phyloP scores from a whole-genome alignment of 768 basidiomycete genomes.

The Mycena crocata region DNA sequence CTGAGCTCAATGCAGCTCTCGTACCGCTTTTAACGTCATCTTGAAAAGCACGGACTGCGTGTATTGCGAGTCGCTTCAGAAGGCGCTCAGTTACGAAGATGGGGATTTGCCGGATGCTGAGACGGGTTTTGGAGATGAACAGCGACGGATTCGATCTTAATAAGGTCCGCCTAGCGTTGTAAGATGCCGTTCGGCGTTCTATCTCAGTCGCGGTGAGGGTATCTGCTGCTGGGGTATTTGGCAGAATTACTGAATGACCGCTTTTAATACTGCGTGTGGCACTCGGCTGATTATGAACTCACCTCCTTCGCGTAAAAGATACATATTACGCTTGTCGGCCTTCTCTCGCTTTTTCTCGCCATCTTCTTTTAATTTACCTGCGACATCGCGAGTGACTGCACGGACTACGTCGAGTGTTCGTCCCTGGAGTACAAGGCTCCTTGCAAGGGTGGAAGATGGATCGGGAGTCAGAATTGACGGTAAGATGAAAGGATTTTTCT shows the following conservation, averaged over 20 bases:
- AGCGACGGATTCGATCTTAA: constrained; percentile 93
- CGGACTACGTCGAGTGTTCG: constrained; percentile 91
- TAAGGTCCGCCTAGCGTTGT: constrained; percentile 84
- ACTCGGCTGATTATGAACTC: constrained; percentile 41
- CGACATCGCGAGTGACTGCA: constrained; percentile 92
- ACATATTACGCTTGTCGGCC: constrained; percentile 95
- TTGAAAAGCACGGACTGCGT: constrained; percentile 85
- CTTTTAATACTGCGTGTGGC: constrained; percentile 6
- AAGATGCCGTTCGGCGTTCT: constrained; percentile 87
- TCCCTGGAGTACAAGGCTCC: constrained; percentile 89
- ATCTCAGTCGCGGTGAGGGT: constrained; percentile 79
- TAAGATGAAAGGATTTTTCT: constrained; percentile 88
- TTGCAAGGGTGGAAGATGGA: constrained; percentile 86
- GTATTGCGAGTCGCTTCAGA: constrained; percentile 87
- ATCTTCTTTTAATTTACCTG: constrained; percentile 88
- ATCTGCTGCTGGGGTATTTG: constrained; percentile 84
- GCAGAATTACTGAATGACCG: constrained; percentile 80
- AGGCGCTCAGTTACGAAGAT: constrained; percentile 90
- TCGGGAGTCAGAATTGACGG: constrained; percentile 95
- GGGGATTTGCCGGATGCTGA: constrained; percentile 94
- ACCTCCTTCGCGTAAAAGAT: constrained; percentile 97
- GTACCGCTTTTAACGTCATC: constrained; percentile 74
- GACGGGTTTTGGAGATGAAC: constrained; percentile 93
- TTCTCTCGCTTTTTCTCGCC: constrained; percentile 88
- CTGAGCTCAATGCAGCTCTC: constrained; percentile 71